Percentiles rank a stretch among this genome's conserved stretches.
Conservation (phyloP, 768 basidiomycete species). For the Boletus coccyginus region DNA sequence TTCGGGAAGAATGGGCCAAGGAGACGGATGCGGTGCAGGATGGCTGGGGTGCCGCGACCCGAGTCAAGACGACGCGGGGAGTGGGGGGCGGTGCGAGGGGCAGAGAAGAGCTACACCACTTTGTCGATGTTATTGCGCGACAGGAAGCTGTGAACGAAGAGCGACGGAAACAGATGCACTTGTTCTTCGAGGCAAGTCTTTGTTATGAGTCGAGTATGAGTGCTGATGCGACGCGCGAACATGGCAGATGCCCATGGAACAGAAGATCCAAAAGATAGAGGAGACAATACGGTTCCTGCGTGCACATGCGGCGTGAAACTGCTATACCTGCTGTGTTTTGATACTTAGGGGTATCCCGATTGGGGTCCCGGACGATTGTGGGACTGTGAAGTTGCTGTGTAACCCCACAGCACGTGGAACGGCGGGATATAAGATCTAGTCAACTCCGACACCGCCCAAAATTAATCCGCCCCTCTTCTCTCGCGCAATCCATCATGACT, state of each 20-base stretch:
- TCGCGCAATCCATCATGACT: conserved; percentile 20
- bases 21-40: background rate
- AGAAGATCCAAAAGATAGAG: conserved; percentile 51
- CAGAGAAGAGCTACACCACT: conserved; percentile 27
- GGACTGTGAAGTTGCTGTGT: conserved; percentile 4
- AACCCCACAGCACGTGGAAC: conserved; percentile 15
- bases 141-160: conserved; percentile 38
- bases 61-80: background rate
- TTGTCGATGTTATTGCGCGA: conserved; percentile 47
- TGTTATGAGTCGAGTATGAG: background rate
- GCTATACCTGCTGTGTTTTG: background rate
- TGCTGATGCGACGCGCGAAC: background rate
- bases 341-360: conserved; percentile 1
- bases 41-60: background rate
- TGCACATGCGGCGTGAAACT: conserved; percentile 8
- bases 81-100: background rate
- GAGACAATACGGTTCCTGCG: conserved; percentile 45
- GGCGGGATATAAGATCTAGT: background rate
- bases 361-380: background rate
- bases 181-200: conserved; percentile 45
- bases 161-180: conserved; percentile 45
- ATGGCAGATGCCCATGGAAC: conserved; percentile 52
- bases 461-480: too few species aligned
- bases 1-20: conserved; percentile 14
- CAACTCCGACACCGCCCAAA: background rate